Evolutionary conservation across 2,329 filamentous ascomycete genomes (phyloP), one percentile per base, ranked within the genome.

Genomic region (Diaporthe amygdali): DNA sequence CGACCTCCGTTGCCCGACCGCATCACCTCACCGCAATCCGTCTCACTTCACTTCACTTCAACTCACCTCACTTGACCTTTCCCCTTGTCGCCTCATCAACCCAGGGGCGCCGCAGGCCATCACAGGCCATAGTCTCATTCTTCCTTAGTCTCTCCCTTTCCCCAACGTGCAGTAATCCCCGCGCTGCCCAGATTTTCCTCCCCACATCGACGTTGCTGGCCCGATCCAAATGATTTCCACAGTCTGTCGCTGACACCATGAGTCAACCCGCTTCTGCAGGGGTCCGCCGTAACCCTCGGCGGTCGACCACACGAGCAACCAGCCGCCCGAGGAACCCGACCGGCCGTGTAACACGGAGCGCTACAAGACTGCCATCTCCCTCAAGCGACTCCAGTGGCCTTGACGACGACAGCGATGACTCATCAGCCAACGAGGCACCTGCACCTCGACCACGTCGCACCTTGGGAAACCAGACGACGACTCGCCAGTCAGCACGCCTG

Each of bases 241-340:
- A 30, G 22, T 44, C 61, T 63, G 37, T 55, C 59, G 52, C 47
- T 69, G 67, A 70, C 68, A 67, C 52, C 49, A 72, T 72, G 71
- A 72, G 47, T 66, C 68, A 70, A 70, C 22, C 70, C 55, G 66
- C 17, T 37, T 39, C 54, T 72, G 67, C 67, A 70, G 70, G 70
- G 70, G 67, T 72, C 46, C 71, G 71, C 51, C 71, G 71, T 37
- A 70, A 72, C 54, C 71, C 71, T 54, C 71, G 71, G 61, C 71
- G 71, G 61, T 64, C 44, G 52, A 59, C 71, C 61, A 54, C 54
- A 30, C 51, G 44, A n/a, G 37, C 68, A 8, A 51, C 67, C 34
- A 70, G 59, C 46, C 70, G 67, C 59, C 61, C 51, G 51, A 22
- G 59, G 27, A 63, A 55, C 63, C 70, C 70, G 70, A 70, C 27